Evolutionary conservation across 2,329 filamentous ascomycete genomes (phyloP), one percentile per base, ranked within the genome.

Genomic region (Fusarium annulatum): DNA sequence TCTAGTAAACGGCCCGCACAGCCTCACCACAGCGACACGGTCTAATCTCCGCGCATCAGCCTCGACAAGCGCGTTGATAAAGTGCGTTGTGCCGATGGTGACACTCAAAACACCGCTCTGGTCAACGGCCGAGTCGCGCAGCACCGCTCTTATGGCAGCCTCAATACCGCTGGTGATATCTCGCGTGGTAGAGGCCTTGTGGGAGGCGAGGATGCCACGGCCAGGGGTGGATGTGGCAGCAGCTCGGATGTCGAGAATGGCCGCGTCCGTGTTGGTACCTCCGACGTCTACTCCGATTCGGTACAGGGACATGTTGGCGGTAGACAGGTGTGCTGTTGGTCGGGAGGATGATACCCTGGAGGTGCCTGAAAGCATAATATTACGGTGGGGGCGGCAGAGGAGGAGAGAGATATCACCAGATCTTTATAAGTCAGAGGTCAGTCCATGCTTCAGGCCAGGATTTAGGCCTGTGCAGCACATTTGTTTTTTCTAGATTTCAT

Each of bases 131-230:
- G 85, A 83, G 33, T 80, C 79, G 9, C 71, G 68, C 8, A 88
- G 75, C 1, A 88, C 83, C 15, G 82, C 81, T 16, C 80, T 74
- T 64, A 88, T 85, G n/a, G 85, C 85, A 15, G 77, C 74, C 68
- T 85, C 81, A 34, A 88, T 86, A 26, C 86, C 87, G 57, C 80
- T 82, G 41, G 86, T 87, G 42, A 87, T 86, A 74, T 88, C 84
- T n/a, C 81, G 71, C 4, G 86, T 88, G 0, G 86, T 88, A 2
- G 85, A 79, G 7, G 86, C 83, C 76, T 88, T 88, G 77, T 84
- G 81, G 21, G 84, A 86, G 8, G 85, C 85, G 9, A 85, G 75
- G 14, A 87, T 83, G 28, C 84, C 84, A 45, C 83, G 81, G 23
- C 78, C 79, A 6, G 81, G 78, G 23, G 75, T 75, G 46, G 81